Conservation (phyloP, 352 stramenopile species). For the Phytophthora citrophthora region DNA sequence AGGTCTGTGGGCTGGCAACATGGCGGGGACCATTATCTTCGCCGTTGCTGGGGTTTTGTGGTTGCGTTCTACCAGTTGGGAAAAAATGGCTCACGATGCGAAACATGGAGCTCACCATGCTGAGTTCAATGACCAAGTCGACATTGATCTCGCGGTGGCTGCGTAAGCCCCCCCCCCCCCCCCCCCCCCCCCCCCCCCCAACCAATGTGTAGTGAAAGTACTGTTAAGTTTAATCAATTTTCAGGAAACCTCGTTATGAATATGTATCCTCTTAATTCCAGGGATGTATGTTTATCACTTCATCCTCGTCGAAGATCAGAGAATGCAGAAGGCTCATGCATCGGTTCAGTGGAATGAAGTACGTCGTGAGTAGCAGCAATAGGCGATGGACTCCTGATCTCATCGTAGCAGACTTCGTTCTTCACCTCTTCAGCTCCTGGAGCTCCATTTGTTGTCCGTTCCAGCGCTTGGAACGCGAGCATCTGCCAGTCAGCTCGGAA, state of each 20-base stretch:
- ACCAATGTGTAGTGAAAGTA: background rate
- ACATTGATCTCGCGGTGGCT: conserved; percentile 20
- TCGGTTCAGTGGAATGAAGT: conserved; percentile 9
- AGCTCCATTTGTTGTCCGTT: conserved; percentile 43
- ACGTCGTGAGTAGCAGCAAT: conserved; percentile 5
- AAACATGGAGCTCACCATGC: conserved; percentile 46
- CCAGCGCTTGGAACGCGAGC: conserved; percentile 66
- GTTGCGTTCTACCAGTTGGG: conserved; percentile 59
- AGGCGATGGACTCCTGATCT: conserved; percentile 1
- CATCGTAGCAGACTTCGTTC: conserved; percentile 15
- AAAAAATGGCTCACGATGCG: conserved; percentile 53
- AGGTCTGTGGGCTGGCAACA: conserved; percentile 65
- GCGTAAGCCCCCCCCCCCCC: conserved; percentile 16
- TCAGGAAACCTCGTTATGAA: too few relatives aligned
- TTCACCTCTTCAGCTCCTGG: conserved; percentile 10
- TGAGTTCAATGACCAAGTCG: conserved; percentile 28
- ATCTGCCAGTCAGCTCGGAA: conserved; percentile 70
- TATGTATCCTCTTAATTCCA: background rate
- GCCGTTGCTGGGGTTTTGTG: conserved; percentile 44
- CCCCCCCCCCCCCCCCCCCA: too few relatives aligned
- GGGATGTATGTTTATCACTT: too few relatives aligned
- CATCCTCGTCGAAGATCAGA: conserved; percentile 3
- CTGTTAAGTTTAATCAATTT: background rate
- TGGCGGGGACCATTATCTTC: conserved; percentile 52
- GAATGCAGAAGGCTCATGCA: conserved; percentile 24